Evolutionary conservation across 352 stramenopile genomes (phyloP), one percentile per base, ranked within the genome.

Genomic region (Phytophthora pinifolia): DNA sequence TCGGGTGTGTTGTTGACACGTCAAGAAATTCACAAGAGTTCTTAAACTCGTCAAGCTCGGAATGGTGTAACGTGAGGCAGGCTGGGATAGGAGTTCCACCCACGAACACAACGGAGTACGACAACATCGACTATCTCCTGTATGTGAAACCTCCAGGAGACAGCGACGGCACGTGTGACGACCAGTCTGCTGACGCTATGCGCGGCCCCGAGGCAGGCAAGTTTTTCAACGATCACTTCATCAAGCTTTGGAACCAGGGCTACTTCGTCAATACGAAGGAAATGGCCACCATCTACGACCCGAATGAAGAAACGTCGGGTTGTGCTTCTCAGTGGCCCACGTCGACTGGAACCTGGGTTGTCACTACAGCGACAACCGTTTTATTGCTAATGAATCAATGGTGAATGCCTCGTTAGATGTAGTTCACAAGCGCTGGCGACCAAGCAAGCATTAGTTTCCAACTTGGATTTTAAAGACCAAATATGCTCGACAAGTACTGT

Each of bases 101-200:
- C 1, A 87, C 81, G 34, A 59, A 63, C 52, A 25, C 74, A 30
- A 87, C 78, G 2, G 74, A 63, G 15, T 55, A 79, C 20, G 42
- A 41, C 22, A 74, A 80, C 38, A 67, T 91, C 14, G 79, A 89
- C 58, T 91, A 89, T 62, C 74, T 79, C 25, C 39, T 89, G 30
- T 91, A 78, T 58, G 70, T 88, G 43, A 91, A 89, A 59, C 76
- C 77, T 10, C 67, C 77, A 5, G 80, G 80, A 54, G 73, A 88
- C 41, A 83, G 67, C 15, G 80, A 90, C 55, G 80, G 80, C 34
- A 71, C 63, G 10, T 90, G 80, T 37, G 55, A 63, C 4, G 61
- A 68, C 27, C 59, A 72, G 39, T 79, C 63, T 0, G 22, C 49
- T 8, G 79, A 91, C 20, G 57, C 79, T 1, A 72, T 87, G 75